Evolutionary conservation across 768 basidiomycete genomes (phyloP).

Genomic region (Trametes gibbosa): DNA sequence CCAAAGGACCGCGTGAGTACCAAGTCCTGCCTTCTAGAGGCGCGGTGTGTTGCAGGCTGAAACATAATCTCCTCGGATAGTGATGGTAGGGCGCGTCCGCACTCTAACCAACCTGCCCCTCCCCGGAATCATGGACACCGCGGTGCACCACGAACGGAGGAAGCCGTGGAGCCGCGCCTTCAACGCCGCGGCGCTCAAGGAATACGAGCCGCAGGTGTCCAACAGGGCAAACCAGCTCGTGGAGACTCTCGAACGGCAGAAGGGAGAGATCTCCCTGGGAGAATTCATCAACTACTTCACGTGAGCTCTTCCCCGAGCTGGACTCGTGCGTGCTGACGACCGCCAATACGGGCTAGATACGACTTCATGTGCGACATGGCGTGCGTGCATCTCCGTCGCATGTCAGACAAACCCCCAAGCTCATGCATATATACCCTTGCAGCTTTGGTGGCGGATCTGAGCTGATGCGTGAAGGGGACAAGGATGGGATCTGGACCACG

Average conservation of each 20-base stretch:
- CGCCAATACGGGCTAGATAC: constrained; percentile 26
- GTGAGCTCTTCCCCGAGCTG: constrained; percentile 25
- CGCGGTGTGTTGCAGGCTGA: neutral
- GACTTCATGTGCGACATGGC: constrained; percentile 45
- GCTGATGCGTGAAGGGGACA: constrained; percentile 36
- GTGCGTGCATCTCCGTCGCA: constrained; percentile 20
- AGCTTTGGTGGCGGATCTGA: constrained; percentile 42
- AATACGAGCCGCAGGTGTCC: constrained; percentile 41
- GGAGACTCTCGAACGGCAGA: constrained; percentile 28
- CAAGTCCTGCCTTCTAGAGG: constrained; percentile 2
- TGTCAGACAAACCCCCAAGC: neutral
- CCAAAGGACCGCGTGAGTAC: constrained; percentile 39
- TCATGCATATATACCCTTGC: neutral
- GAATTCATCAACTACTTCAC: constrained; percentile 40
- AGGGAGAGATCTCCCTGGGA: constrained; percentile 30
- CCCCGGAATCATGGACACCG: constrained; percentile 1
- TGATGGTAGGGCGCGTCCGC: constrained; percentile 1
- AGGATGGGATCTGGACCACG: constrained; percentile 1
- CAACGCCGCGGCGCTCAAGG: constrained; percentile 43
- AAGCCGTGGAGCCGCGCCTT: constrained; percentile 50
- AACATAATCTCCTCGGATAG: neutral
- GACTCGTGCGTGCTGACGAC: neutral
- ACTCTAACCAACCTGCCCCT: neutral
- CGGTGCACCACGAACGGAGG: constrained; percentile 44
- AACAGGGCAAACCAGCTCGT: constrained; percentile 40